Percentiles rank a stretch among this genome's conserved stretches.
These are phyloP conservation scores for Coniochaeta sp. DNA, from an alignment of 2,329 filamentous ascomycete genomes.

Conservation along the genomic window DNA sequence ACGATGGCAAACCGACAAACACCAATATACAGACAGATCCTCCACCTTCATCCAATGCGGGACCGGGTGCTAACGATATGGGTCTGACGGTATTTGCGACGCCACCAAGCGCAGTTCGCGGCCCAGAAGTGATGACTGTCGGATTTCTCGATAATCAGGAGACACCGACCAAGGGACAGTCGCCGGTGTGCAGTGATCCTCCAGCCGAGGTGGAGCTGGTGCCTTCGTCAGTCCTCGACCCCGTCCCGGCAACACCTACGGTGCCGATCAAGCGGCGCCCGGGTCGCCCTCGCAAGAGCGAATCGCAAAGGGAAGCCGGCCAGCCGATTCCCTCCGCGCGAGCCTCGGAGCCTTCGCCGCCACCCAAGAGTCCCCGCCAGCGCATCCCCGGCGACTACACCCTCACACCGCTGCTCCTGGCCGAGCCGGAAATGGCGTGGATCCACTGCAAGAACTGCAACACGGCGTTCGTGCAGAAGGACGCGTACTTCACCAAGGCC, in stretches of 20 bases:
- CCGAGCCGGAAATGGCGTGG: conserved; percentile 72
- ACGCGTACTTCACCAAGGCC: conserved; percentile 79
- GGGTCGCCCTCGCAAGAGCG: conserved; percentile 21
- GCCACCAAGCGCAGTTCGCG: not conserved
- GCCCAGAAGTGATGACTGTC: not conserved
- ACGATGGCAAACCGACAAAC: not conserved
- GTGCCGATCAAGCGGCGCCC: conserved; percentile 14
- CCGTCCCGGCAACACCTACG: not conserved
- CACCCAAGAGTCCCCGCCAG: conserved; percentile 9
- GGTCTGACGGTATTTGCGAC: not conserved
- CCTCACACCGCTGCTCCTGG: conserved; percentile 68
- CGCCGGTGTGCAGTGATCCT: not conserved
- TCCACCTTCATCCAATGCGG: not conserved
- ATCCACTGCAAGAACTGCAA: conserved; percentile 82
- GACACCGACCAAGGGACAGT: not conserved
- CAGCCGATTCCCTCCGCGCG: not conserved
- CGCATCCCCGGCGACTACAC: conserved; percentile 75
- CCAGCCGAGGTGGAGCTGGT: not conserved
- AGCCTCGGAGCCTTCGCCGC: not conserved
- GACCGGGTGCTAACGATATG: not conserved
- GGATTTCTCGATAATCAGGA: not conserved
- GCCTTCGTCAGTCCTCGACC: not conserved
- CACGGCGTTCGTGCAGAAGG: conserved; percentile 75
- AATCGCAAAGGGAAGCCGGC: not conserved
- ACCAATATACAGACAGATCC: not conserved